Base-by-base conservation (phyloP, 768 basidiomycete species). In the Termitomyces sp. region DNA sequence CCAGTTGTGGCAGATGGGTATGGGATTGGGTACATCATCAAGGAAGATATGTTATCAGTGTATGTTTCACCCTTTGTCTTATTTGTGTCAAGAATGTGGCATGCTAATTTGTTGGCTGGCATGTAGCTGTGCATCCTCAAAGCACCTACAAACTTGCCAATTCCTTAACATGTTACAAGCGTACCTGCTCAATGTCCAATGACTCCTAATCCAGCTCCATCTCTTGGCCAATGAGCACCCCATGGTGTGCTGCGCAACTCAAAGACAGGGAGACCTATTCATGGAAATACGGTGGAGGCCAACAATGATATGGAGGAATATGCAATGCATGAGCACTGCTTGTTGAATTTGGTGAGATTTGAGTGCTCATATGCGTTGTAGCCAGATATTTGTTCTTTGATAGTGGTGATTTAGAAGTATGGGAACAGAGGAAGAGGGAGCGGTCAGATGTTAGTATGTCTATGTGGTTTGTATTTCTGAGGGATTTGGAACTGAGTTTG, bases 11-110 rank as follows among this genome's bases (percentile, higher is more conserved):
- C 90, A 20, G 94, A 97, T 63, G 96, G 96, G 1, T 96, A 93
- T 66, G 96, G 96, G 5, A 88, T 98, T 60, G 96, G 96, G 20
- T 99, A 98, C 68, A 99, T 99, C 70, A 98, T 99, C 79, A 98
- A 98, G 73, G 94, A 97, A 63, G 88, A 95, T 60, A 88, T 87
- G 2, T 81, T 96, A 53, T 92, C 89, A 16, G 77, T 97, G 88
- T 91, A 71, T 22, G 86, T 70, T 24, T 36, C 14, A 46, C 49
- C 33, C 56, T 16, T 38, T 36, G 26, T 20, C 14, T 36, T 53
- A 13, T 33, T 49, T 4, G 12, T 20, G n/a, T 42, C n/a, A n/a
- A 42, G 40, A 20, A n/a, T 42, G n/a, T 10, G 40, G 20, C n/a
- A n/a, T 20, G 46, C 47, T 40, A 24, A 38, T 35, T 30, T 32